phyloP scores from a whole-genome alignment of 108 stramenopile species.

The Seminavis robusta region DNA sequence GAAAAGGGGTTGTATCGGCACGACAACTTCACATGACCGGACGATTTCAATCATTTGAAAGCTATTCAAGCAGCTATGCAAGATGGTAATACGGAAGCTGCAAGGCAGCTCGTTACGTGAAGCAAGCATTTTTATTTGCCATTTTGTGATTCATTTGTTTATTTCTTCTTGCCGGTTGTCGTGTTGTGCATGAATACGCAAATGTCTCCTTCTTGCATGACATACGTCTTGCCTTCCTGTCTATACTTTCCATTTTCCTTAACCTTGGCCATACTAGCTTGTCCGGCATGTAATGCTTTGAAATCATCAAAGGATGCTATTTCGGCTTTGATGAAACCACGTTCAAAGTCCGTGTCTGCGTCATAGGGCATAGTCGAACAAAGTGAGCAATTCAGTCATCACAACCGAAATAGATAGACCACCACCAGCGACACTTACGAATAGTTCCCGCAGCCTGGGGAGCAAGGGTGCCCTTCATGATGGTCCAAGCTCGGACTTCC shows the following conservation, averaged over 20 bases:
- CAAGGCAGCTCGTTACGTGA: too few relatives aligned
- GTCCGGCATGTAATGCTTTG: constrained; percentile 88
- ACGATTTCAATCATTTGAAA: too few relatives aligned
- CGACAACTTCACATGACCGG: too few relatives aligned
- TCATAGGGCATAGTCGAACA: too few relatives aligned
- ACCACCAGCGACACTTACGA: too few relatives aligned
- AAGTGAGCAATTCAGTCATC: too few relatives aligned
- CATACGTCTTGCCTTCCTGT: constrained; percentile 96
- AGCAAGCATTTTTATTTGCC: too few relatives aligned
- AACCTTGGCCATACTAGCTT: constrained; percentile 92
- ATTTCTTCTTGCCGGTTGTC: constrained; percentile 84
- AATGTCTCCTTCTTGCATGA: constrained; percentile 91
- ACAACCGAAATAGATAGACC: too few relatives aligned
- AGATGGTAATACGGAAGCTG: too few relatives aligned
- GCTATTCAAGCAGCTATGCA: too few relatives aligned
- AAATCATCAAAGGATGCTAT: constrained; percentile 96
- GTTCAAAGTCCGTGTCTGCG: constrained; percentile 99
- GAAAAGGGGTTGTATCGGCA: too few relatives aligned
- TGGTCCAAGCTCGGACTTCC: constrained; percentile 99
- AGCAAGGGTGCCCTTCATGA: constrained; percentile 89
- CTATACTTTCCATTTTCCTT: constrained; percentile 98
- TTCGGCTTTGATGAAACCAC: constrained; percentile 99
- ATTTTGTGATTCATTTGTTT: constrained; percentile 15
- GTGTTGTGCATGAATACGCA: constrained; percentile 84
- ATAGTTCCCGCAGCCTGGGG: constrained; percentile 98